Conservation (phyloP, 129 eudicot species). For the Heracleum sosnowskyi region DNA sequence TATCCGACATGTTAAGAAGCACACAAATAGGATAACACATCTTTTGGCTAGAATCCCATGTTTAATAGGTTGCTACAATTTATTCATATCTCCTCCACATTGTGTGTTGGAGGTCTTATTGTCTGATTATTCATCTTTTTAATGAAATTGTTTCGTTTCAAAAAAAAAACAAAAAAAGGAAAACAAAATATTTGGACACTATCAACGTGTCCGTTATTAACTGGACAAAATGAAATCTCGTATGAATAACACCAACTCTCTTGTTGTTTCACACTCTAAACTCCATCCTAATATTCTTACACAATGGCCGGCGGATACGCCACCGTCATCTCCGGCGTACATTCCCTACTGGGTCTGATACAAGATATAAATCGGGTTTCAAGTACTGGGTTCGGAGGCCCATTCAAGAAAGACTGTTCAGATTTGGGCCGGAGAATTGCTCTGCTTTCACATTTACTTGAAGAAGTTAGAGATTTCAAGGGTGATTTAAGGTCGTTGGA, state of each 20-base stretch:
- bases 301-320: conserved; percentile 42
- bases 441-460: conserved; percentile 60
- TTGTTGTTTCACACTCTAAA: neutral
- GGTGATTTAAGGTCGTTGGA: conserved; percentile 24
- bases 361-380: conserved; percentile 44
- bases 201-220: neutral
- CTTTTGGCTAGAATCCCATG: too few species aligned
- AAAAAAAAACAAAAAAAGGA: too few species aligned
- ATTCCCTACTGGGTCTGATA: conserved; percentile 45
- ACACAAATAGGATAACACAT: too few species aligned
- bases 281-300: neutral
- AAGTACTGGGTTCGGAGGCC: conserved; percentile 44
- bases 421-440: conserved; percentile 68
- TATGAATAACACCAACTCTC: neutral
- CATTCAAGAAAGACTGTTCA: conserved; percentile 68
- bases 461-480: conserved; percentile 59
- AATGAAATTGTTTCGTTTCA: too few species aligned
- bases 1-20: too few species aligned
- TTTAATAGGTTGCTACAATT: too few species aligned
- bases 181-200: neutral
- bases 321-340: conserved; percentile 14
- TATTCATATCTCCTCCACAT: too few species aligned
- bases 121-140: too few species aligned
- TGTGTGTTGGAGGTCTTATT: too few species aligned
- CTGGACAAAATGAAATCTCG: neutral